These are phyloP conservation scores for Rhododendron kiyosumense DNA, from an alignment of 148 eudicot genomes.

Conservation along the genomic window DNA sequence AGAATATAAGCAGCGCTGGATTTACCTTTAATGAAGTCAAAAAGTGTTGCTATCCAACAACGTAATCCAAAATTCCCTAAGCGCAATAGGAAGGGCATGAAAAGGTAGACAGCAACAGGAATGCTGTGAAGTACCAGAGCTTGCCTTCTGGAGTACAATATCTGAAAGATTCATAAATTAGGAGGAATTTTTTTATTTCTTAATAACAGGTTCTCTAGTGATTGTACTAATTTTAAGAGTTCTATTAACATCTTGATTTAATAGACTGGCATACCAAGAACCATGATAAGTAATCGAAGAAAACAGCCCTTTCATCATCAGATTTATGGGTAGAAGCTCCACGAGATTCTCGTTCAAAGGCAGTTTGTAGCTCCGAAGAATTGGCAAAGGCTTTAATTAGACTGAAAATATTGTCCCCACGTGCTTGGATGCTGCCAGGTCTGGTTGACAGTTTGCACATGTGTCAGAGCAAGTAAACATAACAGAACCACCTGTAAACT, in stretches of 20 bases:
- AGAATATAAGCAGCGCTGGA: background rate
- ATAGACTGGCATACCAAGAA: constrained; percentile 57
- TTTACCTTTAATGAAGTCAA: constrained; percentile 76
- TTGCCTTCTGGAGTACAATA: constrained; percentile 61
- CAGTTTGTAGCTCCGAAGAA: constrained; percentile 58
- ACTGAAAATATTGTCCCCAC: constrained; percentile 87
- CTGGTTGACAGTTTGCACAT: constrained; percentile 36
- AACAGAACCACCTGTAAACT: constrained; percentile 10
- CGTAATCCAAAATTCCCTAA: constrained; percentile 30
- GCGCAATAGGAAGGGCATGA: constrained; percentile 53
- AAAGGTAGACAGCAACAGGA: constrained; percentile 57
- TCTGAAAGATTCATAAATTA: constrained; percentile 33
- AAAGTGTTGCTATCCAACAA: constrained; percentile 36
- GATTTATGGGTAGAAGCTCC: constrained; percentile 31
- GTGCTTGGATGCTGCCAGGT: constrained; percentile 99
- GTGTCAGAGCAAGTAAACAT: constrained; percentile 29
- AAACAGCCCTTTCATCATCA: constrained; percentile 56
- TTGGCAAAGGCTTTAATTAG: constrained; percentile 70
- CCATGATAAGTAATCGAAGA: constrained; percentile 77
- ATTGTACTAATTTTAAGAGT: background rate
- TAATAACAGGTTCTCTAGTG: background rate
- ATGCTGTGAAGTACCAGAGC: constrained; percentile 67
- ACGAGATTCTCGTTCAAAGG: constrained; percentile 47
- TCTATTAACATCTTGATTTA: background rate
- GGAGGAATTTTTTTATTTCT: background rate